A percentile compares a stretch with the other conserved stretches of the same genome.
Evolutionary conservation across 2,329 filamentous ascomycete genomes (phyloP).

Genomic region (Sclerotinia sclerotiorum): DNA sequence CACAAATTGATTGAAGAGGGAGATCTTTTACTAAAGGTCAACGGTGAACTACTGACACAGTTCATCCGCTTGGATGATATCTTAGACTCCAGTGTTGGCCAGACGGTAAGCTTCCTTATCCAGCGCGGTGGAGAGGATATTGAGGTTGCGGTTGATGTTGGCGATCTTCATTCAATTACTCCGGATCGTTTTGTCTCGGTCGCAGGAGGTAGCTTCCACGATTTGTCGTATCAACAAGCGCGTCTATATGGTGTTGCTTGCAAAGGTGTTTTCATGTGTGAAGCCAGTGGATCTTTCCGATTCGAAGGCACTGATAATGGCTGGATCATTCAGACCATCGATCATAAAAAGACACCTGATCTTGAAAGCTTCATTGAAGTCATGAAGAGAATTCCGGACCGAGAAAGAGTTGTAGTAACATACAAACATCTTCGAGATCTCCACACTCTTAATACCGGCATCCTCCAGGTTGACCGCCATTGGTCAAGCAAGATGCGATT

Average conservation of each 20-base stretch:
- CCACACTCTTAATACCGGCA: slow-evolving; percentile 89
- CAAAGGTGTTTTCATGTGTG: slow-evolving; percentile 91
- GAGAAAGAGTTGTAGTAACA: slow-evolving; percentile 82
- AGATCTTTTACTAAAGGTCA: slow-evolving; percentile 90
- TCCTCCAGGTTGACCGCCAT: slow-evolving; percentile 90
- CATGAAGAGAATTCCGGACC: slow-evolving; percentile 81
- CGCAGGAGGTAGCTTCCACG: slow-evolving; percentile 90
- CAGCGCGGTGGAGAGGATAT: slow-evolving; percentile 87
- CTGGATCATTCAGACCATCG: slow-evolving; percentile 89
- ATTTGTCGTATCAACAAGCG: slow-evolving; percentile 97
- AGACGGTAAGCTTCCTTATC: slow-evolving; percentile 75
- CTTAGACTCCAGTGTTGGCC: slow-evolving; percentile 80
- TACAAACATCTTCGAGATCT: slow-evolving; percentile 95
- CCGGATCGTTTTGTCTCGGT: slow-evolving; percentile 95
- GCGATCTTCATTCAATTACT: slow-evolving; percentile 89
- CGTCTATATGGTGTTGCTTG: slow-evolving; percentile 89
- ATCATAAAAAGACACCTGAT: slow-evolving; percentile 87
- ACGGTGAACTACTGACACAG: slow-evolving; percentile 87
- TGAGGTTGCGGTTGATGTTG: slow-evolving; percentile 76
- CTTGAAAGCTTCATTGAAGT: slow-evolving; percentile 87
- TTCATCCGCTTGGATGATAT: slow-evolving; percentile 91
- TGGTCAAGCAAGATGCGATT: slow-evolving; percentile 96
- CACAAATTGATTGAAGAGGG: slow-evolving; percentile 88
- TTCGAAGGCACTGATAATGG: slow-evolving; percentile 89
- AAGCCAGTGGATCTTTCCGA: slow-evolving; percentile 91